Conservation (phyloP, 495 filamentous ascomycete species). For the Podospora pseudoanserina region DNA sequence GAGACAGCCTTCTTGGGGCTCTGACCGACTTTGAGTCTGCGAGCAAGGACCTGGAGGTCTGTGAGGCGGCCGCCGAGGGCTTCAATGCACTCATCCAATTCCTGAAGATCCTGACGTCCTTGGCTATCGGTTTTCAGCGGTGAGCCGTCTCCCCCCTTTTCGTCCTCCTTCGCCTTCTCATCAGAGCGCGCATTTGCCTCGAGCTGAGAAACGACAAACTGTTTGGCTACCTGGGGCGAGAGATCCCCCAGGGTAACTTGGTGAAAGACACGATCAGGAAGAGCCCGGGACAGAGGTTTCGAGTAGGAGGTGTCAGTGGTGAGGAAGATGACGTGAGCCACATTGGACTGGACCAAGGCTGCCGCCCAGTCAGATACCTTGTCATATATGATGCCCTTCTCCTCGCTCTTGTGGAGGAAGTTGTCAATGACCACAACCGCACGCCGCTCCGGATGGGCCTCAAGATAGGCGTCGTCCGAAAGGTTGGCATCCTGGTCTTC, state of each 20-base stretch:
- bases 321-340: conserved; percentile 96
- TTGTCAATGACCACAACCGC: conserved; percentile 93
- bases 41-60: conserved; percentile 87
- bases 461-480: conserved; percentile 82
- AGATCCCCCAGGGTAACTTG: conserved; percentile 82
- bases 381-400: conserved; percentile 74
- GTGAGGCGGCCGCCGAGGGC: conserved; percentile 84
- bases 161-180: conserved; percentile 16
- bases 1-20: conserved; percentile 76
- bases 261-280: conserved; percentile 89
- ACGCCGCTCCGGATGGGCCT: conserved; percentile 79
- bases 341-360: conserved; percentile 76
- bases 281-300: conserved; percentile 79
- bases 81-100: conserved; percentile 78
- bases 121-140: conserved; percentile 29
- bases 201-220: conserved; percentile 83
- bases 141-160: conserved; percentile 7
- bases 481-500: conserved; percentile 68
- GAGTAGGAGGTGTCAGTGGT: conserved; percentile 86
- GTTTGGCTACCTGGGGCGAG: conserved; percentile 77
- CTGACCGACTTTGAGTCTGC: conserved; percentile 88
- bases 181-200: conserved; percentile 37
- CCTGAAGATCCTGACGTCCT: conserved; percentile 47
- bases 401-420: conserved; percentile 76
- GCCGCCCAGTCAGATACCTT: conserved; percentile 93